phyloP scores from a whole-genome alignment of 2,329 filamentous ascomycete species.

The Neoarthrinium moseri region DNA sequence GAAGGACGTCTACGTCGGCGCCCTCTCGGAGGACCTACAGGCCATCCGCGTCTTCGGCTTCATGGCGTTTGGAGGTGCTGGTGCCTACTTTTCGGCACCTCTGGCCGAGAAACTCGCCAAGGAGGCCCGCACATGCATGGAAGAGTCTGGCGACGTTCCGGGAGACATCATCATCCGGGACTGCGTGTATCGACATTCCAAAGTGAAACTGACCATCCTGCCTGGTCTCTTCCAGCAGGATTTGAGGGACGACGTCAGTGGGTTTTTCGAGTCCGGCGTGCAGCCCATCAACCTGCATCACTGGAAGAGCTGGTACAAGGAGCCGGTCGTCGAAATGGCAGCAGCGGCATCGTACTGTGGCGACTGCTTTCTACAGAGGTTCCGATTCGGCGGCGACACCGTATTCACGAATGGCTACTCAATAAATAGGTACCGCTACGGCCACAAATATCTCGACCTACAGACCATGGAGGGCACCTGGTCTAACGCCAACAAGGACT shows the following conservation, averaged over 20 bases:
- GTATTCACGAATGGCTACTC: slow-evolving; percentile 61
- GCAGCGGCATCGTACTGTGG: slow-evolving; percentile 52
- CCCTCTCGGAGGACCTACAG: slow-evolving; percentile 54
- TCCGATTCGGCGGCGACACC: slow-evolving; percentile 43
- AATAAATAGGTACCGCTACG: slow-evolving; percentile 45
- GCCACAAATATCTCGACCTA: slow-evolving; percentile 38
- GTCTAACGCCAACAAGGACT: slow-evolving; percentile 43
- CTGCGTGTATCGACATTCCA: slow-evolving; percentile 55
- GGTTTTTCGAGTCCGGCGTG: slow-evolving; percentile 59
- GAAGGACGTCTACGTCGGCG: slow-evolving; percentile 52
- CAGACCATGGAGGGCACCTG: slow-evolving; percentile 54
- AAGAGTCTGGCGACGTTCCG: slow-evolving; percentile 34
- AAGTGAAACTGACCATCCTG: slow-evolving; percentile 53
- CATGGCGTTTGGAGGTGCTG: slow-evolving; percentile 62
- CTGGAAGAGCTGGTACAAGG: slow-evolving; percentile 61
- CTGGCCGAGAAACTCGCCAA: slow-evolving; percentile 46
- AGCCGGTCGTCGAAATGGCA: slow-evolving; percentile 49
- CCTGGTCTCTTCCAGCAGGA: slow-evolving; percentile 58
- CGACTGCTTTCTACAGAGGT: slow-evolving; percentile 58
- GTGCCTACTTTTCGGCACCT: slow-evolving; percentile 55
- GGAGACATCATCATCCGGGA: slow-evolving; percentile 58
- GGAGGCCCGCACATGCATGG: slow-evolving; percentile 48
- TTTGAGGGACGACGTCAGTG: slow-evolving; percentile 51
- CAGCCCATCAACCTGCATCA: slow-evolving; percentile 59
- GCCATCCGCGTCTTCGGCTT: slow-evolving; percentile 52